Evolutionary conservation across 2,329 filamentous ascomycete species (phyloP).

Genomic region (Xylaria sp.): DNA sequence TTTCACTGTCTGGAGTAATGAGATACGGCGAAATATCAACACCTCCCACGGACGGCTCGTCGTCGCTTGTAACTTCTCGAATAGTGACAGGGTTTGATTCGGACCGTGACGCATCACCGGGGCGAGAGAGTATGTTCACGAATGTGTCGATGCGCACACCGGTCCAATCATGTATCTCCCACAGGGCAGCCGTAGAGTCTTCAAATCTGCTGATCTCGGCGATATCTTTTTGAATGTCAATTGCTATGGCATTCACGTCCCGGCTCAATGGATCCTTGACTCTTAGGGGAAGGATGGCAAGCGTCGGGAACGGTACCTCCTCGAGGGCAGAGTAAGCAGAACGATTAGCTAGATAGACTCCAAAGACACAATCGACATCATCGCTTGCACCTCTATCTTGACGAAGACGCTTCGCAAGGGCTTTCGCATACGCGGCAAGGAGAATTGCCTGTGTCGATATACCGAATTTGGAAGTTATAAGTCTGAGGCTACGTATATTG

Average conservation of each 20-base stretch:
- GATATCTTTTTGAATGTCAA: slow-evolving; percentile 74
- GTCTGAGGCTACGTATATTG: slow-evolving; percentile 37
- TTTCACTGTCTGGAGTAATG: slow-evolving; percentile 29
- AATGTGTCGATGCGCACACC: slow-evolving; percentile 76
- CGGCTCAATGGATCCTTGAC: slow-evolving; percentile 55
- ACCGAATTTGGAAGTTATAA: slow-evolving; percentile 55
- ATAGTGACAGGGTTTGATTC: slow-evolving; percentile 26
- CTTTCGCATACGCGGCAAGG: slow-evolving; percentile 75
- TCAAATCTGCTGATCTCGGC: slow-evolving; percentile 65
- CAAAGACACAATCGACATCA: slow-evolving; percentile 68
- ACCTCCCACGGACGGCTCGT: background rate
- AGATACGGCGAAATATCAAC: slow-evolving; percentile 27
- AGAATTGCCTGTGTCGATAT: slow-evolving; percentile 79
- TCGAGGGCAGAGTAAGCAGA: slow-evolving; percentile 63
- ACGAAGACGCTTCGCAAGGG: slow-evolving; percentile 42
- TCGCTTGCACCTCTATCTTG: slow-evolving; percentile 3
- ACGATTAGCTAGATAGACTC: slow-evolving; percentile 86
- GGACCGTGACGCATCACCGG: background rate
- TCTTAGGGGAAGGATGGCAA: slow-evolving; percentile 81
- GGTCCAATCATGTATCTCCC: slow-evolving; percentile 81
- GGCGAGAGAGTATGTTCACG: slow-evolving; percentile 78
- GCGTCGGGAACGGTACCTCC: slow-evolving; percentile 70
- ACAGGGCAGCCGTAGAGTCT: slow-evolving; percentile 70
- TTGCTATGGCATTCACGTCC: slow-evolving; percentile 63
- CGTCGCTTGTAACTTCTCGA: slow-evolving; percentile 22